A percentile compares a stretch with the other conserved stretches of the same genome.
Evolutionary conservation across 495 filamentous ascomycete genomes (phyloP).

Genomic region (Penicillium daleae): DNA sequence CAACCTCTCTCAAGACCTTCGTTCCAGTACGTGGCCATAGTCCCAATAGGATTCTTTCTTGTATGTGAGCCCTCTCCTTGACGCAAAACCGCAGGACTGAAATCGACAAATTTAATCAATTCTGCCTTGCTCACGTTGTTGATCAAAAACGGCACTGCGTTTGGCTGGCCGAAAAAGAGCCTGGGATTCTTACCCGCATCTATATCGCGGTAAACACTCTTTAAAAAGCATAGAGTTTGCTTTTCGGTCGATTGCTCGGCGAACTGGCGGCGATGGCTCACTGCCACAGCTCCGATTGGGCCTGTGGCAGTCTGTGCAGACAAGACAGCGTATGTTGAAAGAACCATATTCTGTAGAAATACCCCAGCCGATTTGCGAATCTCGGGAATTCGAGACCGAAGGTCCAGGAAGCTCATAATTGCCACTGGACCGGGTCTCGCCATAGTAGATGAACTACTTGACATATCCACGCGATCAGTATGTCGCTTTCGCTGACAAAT

Average conservation of each 20-base stretch:
- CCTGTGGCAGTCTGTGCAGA: conserved; percentile 8
- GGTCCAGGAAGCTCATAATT: conserved; percentile 19
- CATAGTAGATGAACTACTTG: conserved; percentile 14
- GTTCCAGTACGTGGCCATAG: conserved; percentile 25
- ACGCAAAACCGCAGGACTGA: conserved; percentile 16
- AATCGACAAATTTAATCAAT: conserved; percentile 18
- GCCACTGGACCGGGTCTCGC: conserved; percentile 16
- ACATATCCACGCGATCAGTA: conserved; percentile 21
- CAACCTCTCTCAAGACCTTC: conserved; percentile 16
- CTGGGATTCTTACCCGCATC: conserved; percentile 8
- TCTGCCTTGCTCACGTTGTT: conserved; percentile 27
- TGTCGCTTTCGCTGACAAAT: conserved; percentile 22
- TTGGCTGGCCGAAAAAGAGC: conserved; percentile 20
- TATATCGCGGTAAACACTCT: conserved; percentile 13
- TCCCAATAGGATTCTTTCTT: conserved; percentile 21
- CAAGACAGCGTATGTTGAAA: conserved; percentile 25
- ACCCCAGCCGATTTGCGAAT: conserved; percentile 15
- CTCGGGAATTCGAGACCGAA: conserved; percentile 15
- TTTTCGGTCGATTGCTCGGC: conserved; percentile 18
- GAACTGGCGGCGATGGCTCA: conserved; percentile 18
- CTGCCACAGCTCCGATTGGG: conserved; percentile 18
- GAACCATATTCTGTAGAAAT: conserved; percentile 25
- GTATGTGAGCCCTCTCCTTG: conserved; percentile 16
- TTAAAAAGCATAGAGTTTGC: conserved; percentile 16
- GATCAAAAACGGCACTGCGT: conserved; percentile 13